These are phyloP conservation scores for Claviceps pusilla DNA, from an alignment of 2,329 filamentous ascomycete species.

Conservation along the genomic window DNA sequence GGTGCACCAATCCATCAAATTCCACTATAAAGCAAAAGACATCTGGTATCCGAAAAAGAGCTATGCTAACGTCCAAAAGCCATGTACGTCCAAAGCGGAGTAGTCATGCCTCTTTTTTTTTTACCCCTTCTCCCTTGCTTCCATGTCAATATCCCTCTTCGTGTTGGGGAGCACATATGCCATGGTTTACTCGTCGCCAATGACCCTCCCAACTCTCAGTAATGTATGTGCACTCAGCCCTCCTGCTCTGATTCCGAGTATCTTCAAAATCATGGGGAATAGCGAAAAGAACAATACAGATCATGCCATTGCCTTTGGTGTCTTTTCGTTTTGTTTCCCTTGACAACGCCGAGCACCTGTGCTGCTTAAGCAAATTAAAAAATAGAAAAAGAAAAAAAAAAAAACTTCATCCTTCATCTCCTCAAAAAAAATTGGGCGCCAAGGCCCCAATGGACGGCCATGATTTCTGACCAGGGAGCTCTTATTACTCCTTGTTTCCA, in stretches of 20 bases:
- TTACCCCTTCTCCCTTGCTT: neutral
- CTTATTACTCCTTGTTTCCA: neutral
- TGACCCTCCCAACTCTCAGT: neutral
- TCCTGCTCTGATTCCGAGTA: neutral
- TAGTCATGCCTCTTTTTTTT: neutral
- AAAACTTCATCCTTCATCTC: neutral
- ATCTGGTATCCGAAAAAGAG: neutral
- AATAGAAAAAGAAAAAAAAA: neutral
- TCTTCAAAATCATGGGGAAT: neutral
- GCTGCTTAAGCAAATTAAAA: conserved; percentile 1
- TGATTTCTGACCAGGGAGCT: neutral
- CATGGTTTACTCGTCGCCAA: neutral
- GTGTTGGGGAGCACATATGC: neutral
- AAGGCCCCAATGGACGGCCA: neutral
- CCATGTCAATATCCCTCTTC: neutral
- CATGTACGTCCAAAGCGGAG: neutral
- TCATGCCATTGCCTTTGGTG: neutral
- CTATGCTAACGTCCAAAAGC: neutral
- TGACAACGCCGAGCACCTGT: conserved; percentile 5
- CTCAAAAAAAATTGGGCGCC: neutral
- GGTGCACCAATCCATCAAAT: neutral
- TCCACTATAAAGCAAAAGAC: neutral
- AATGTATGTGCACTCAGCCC: neutral
- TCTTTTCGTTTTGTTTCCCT: neutral
- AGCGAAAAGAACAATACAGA: neutral